Evolutionary conservation across 2,329 filamentous ascomycete species (phyloP), one percentile per base, ranked within the genome.

Genomic region (Achaetomium macrosporum): DNA sequence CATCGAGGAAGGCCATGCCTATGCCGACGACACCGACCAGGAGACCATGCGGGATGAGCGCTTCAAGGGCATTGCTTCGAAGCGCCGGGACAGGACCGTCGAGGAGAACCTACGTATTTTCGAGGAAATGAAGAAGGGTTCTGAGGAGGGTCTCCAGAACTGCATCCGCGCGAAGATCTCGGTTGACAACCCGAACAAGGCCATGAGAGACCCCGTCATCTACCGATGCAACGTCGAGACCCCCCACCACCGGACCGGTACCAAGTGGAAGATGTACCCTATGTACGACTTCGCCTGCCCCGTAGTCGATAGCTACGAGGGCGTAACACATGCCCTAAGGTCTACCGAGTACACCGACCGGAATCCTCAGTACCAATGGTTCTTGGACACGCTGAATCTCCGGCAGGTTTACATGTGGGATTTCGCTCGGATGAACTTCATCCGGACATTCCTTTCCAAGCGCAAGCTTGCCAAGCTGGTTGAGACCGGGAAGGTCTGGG

Each of bases 151-250:
- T 54, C 72, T 83, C 45, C 83, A 79, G 66, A 91, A 92, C 83
- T 96, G 90, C 73, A 95, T 99, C 61, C 87, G 93, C 56, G 93
- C 93, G 54, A 96, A 95, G 77, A 88, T 97, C 63, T 92, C 89
- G 1, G 82, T 88, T 62, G 88, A 95, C 69, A 87, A 93, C 72
- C 87, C 87, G 59, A 97, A 99, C 77, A 95, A 95, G 73, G 90
- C 93, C 49, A 85, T 97, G 81, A 82, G 93, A 60, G 93, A 99
- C 69, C 93, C 93, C 12, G 91, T 97, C 70, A 95, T 99, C 69
- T 97, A 96, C 78, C 85, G 93, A 61, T 96, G 90, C 81, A 96
- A 95, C 67, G 64, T 75, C 56, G 76, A 77, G 53, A 74, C 76
- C 44, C 62, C 76, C 17, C 87, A 93, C 69, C 88, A 93, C 73